Evolutionary conservation across 805 yeast species (phyloP).

Genomic region (Saccharomyces paradoxus): DNA sequence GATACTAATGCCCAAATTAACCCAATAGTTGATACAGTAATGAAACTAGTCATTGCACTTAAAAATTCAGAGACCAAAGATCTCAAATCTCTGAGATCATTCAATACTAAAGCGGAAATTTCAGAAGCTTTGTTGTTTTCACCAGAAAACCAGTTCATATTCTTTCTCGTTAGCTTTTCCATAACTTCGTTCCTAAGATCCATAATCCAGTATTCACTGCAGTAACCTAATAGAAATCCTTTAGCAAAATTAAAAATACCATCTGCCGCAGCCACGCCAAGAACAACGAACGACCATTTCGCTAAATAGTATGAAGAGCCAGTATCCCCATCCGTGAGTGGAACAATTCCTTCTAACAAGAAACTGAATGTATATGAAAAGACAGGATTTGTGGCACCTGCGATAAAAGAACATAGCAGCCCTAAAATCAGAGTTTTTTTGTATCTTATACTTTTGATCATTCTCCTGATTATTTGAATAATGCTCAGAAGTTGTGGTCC

Average conservation of each 20-base stretch:
- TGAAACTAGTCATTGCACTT: conserved; percentile 44
- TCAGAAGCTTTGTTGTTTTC: conserved; percentile 39
- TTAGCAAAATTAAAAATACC: conserved; percentile 50
- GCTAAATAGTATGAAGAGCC: conserved; percentile 31
- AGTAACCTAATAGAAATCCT: conserved; percentile 41
- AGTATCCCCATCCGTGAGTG: conserved; percentile 30
- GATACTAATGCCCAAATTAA: conserved; percentile 64
- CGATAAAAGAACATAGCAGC: conserved; percentile 40
- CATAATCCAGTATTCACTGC: conserved; percentile 63
- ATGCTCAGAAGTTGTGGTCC: conserved; percentile 21
- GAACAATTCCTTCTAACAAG: conserved; percentile 55
- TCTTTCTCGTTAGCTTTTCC: conserved; percentile 41
- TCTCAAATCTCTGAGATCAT: conserved; percentile 75
- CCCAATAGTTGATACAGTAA: conserved; percentile 51
- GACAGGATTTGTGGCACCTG: conserved; percentile 63
- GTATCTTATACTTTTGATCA: conserved; percentile 23
- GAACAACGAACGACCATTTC: conserved; percentile 63
- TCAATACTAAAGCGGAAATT: conserved; percentile 60
- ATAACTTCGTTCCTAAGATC: conserved; percentile 45
- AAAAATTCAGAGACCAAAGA: conserved; percentile 55
- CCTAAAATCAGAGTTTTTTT: conserved; percentile 40
- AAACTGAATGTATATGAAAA: conserved; percentile 74
- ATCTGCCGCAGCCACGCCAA: conserved; percentile 54
- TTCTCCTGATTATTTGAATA: conserved; percentile 21
- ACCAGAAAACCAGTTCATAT: conserved; percentile 43